Percentiles rank a stretch among this genome's conserved stretches.
Evolutionary conservation across 805 yeast species (phyloP).

Genomic region (Barnettozyma californica): DNA sequence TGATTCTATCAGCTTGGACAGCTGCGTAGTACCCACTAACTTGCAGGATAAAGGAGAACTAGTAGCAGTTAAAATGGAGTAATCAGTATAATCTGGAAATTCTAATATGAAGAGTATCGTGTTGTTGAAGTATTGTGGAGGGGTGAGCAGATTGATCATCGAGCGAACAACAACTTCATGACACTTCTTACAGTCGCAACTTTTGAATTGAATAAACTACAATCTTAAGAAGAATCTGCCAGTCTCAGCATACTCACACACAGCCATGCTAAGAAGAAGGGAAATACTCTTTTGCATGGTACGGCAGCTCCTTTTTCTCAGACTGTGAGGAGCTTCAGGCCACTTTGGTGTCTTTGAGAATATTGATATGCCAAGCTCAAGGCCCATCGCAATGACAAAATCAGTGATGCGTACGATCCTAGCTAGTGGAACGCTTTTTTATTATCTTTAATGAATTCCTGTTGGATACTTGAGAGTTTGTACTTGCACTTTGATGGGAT

Average conservation of each 20-base stretch:
- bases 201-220: too few relatives aligned
- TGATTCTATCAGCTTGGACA: conserved; percentile 28
- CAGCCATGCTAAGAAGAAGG: not conserved
- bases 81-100: conserved; percentile 23
- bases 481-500: not conserved
- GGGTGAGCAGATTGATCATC: conserved; percentile 22
- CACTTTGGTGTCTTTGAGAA: not conserved
- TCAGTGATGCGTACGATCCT: not conserved
- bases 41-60: conserved; percentile 25
- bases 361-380: not conserved
- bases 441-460: not conserved
- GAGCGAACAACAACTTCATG: conserved; percentile 11
- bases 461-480: not conserved
- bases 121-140: conserved; percentile 20
- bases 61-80: conserved; percentile 24
- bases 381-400: not conserved
- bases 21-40: conserved; percentile 27
- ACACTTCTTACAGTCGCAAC: too few relatives aligned
- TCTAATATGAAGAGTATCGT: conserved; percentile 15
- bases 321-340: not conserved
- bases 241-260: not conserved
- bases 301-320: not conserved
- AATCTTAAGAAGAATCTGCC: not conserved
- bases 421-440: not conserved
- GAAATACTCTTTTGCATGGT: not conserved